Percentiles rank a stretch among this genome's conserved stretches.
These are phyloP conservation scores for Trematosphaeria pertusa DNA, from an alignment of 2,329 filamentous ascomycete species.

Conservation along the genomic window DNA sequence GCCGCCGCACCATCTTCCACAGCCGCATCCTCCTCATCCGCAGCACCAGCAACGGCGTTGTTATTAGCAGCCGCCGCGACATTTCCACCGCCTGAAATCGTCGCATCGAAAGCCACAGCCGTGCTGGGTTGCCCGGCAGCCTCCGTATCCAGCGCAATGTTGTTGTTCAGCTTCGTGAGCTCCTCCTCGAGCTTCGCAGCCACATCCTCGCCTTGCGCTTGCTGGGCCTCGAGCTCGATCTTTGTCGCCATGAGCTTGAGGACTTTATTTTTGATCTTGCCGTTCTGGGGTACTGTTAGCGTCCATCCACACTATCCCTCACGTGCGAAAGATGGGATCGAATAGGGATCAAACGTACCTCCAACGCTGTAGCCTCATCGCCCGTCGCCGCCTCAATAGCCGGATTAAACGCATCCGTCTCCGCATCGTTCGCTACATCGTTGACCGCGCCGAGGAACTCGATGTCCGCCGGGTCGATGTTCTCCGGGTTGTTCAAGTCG, in stretches of 20 bases:
- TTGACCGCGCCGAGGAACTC: conserved; percentile 62
- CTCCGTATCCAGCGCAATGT: conserved; percentile 57
- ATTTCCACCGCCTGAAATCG: conserved; percentile 30
- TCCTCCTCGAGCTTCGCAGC: conserved; percentile 55
- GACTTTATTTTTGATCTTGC: conserved; percentile 69
- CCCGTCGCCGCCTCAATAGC: conserved; percentile 58
- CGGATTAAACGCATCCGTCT: conserved; percentile 61
- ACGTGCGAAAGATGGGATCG: neutral
- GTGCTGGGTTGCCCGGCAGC: conserved; percentile 56
- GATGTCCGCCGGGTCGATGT: conserved; percentile 57
- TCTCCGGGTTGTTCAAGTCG: conserved; percentile 55
- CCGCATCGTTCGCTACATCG: conserved; percentile 62
- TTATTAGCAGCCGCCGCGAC: neutral
- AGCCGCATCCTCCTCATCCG: neutral
- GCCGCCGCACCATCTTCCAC: neutral
- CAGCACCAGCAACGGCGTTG: neutral
- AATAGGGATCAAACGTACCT: conserved; percentile 18
- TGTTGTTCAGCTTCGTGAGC: conserved; percentile 61
- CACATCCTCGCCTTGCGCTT: conserved; percentile 60
- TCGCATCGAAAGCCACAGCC: conserved; percentile 35
- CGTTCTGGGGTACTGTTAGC: conserved; percentile 46
- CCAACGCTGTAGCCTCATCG: conserved; percentile 53
- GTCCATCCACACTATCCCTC: neutral
- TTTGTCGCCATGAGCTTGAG: conserved; percentile 64
- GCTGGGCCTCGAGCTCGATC: conserved; percentile 59